These are phyloP conservation scores for Cladosporium sphaerospermum DNA, from an alignment of 2,329 filamentous ascomycete species.

Conservation along the genomic window DNA sequence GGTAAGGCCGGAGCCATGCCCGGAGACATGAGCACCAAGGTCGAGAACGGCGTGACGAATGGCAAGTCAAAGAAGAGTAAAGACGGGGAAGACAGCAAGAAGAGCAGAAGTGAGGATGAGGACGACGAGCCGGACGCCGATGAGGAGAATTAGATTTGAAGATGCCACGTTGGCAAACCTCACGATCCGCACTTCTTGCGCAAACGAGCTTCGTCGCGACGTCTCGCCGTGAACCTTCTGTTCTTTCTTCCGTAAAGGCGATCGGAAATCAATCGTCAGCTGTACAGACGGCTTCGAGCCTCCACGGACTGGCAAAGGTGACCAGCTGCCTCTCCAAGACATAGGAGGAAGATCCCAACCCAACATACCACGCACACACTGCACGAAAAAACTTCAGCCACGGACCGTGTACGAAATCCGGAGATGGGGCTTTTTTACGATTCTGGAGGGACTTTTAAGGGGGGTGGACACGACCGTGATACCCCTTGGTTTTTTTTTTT, in stretches of 20 bases:
- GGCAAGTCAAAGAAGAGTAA: slow-evolving; percentile 8
- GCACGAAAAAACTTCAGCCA: neutral
- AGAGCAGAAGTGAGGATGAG: slow-evolving; percentile 12
- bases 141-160: neutral
- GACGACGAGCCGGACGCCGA: slow-evolving; percentile 16
- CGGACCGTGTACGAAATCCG: slow-evolving; percentile 5
- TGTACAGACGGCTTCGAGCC: neutral
- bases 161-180: too few species aligned
- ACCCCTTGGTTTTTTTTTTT: too few species aligned
- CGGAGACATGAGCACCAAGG: slow-evolving; percentile 5
- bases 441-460: neutral
- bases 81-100: slow-evolving; percentile 8
- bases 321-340: neutral
- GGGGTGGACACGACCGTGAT: neutral
- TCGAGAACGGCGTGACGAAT: slow-evolving; percentile 7
- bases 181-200: neutral
- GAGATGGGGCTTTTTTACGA: neutral
- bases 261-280: neutral
- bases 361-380: neutral
- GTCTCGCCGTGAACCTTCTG: too few species aligned
- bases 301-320: neutral
- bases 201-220: neutral
- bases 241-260: neutral
- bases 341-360: neutral
- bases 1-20: slow-evolving; percentile 40